Evolutionary conservation across 768 basidiomycete species (phyloP).

Genomic region (Trametes maxima): DNA sequence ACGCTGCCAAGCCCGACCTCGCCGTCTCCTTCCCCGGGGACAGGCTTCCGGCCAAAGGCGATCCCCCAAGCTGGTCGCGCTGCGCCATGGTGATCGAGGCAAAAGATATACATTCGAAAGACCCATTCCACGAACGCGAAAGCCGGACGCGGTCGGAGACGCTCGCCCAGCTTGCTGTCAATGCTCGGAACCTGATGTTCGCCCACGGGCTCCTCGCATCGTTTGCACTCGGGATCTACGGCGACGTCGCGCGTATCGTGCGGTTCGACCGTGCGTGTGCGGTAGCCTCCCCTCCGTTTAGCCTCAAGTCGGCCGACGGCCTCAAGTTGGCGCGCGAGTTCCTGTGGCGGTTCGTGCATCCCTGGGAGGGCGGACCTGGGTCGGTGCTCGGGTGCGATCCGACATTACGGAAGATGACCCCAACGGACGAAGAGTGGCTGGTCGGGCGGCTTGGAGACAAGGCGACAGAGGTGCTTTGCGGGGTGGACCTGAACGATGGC

Average conservation of each 20-base stretch:
- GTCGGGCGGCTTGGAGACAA: background rate
- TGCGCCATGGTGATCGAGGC: constrained; percentile 12
- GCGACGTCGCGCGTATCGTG: constrained; percentile 1
- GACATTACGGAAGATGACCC: background rate
- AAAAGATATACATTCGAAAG: background rate
- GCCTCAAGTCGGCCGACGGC: background rate
- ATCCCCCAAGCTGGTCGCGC: background rate
- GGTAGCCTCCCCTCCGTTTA: constrained; percentile 8
- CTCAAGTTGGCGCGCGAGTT: constrained; percentile 3
- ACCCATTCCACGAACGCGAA: background rate
- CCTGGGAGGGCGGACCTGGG: background rate
- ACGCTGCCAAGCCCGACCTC: background rate
- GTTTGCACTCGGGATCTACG: constrained; percentile 16
- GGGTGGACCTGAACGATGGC: background rate
- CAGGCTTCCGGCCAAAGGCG: background rate
- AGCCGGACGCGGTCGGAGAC: background rate
- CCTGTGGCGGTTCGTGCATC: constrained; percentile 20
- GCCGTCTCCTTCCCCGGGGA: constrained; percentile 1
- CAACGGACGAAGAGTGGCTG: background rate
- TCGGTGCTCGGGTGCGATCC: constrained; percentile 9
- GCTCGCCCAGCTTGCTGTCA: background rate
- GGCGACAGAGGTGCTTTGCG: background rate
- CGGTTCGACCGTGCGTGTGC: constrained; percentile 20
- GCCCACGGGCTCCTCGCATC: constrained; percentile 6
- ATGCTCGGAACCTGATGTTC: constrained; percentile 7